Base-by-base conservation (phyloP, 106 monocot genomes). In the Dendrobium officinale region DNA sequence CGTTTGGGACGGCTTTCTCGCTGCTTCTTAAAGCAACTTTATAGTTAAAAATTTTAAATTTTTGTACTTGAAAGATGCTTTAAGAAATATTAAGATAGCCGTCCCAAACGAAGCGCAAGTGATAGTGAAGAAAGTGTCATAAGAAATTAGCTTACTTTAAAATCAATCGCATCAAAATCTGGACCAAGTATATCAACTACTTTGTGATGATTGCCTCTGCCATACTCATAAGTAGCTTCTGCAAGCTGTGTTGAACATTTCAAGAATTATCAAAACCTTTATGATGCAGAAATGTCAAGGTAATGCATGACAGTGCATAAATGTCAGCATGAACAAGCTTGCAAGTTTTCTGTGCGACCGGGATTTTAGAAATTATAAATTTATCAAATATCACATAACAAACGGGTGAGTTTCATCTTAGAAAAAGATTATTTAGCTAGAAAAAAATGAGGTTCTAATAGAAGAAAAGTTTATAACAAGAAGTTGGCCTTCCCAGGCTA, bases 191-290 rank as follows among this genome's bases (percentile, higher is more conserved):
- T 66, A 55, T 92, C 89, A 79, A 85, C 84, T 26, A 80, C 90
- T 75, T 83, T 88, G 33, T 87, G 49, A 81, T 86, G 75, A 80
- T 91, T 85, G 6, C 83, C 87, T 55, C 80, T 91, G 72, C 95
- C 95, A 79, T 89, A 95, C 79, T 92, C 92, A 85, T 82, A 86
- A 22, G 87, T 80, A 27, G 91, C 92, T 82, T 95, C 90, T 75
- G 90, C 95, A 82, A 95, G 89, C 92, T 74, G 74, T n/a, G 33
- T 16, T 0, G 16, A 70, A 15, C 33, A 70, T 70, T 33, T 15
- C 8, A 70, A 70, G 29, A 70, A 16, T 1, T 13, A 70, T 70
- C 33, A 70, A 37, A 13, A 37, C 26, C 37, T 70, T 70, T 70
- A 15, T 70, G 37, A 0, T 37, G 33, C 13, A 91, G 84, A 78